Evolutionary conservation across 2,329 filamentous ascomycete genomes (phyloP).

Genomic region (Cladorrhinum sp.): DNA sequence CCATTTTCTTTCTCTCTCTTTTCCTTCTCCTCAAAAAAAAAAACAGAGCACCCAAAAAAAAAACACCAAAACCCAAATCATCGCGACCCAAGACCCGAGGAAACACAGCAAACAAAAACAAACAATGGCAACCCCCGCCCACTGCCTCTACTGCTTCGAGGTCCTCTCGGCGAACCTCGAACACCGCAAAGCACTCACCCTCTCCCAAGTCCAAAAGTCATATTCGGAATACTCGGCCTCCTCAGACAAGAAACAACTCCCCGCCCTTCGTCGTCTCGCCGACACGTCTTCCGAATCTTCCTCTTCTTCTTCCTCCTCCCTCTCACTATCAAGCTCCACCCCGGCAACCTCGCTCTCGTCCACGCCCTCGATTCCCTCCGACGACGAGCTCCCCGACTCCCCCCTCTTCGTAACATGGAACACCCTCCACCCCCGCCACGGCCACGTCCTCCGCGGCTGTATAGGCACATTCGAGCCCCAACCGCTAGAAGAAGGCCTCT

Average conservation of each 20-base stretch:
- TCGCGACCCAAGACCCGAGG: no score
- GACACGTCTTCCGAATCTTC: constrained; percentile 35
- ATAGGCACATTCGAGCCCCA: constrained; percentile 90
- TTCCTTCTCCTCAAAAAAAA: constrained; percentile 1
- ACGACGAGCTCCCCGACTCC: constrained; percentile 43
- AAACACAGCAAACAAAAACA: no score
- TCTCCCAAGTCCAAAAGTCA: constrained; percentile 67
- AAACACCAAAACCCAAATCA: no score
- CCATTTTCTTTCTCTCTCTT: background rate
- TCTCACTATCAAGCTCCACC: constrained; percentile 33
- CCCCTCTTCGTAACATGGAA: constrained; percentile 98
- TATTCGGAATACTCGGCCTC: constrained; percentile 45
- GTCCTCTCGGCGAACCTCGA: constrained; percentile 73
- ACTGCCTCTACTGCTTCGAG: constrained; percentile 95
- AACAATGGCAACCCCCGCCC: constrained; percentile 75
- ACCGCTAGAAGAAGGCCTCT: constrained; percentile 68
- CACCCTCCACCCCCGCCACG: constrained; percentile 56
- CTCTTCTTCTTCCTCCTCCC: constrained; percentile 32
- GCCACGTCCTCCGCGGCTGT: constrained; percentile 78
- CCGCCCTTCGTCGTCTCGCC: constrained; percentile 43
- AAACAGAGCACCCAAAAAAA: background rate
- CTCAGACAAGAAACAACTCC: constrained; percentile 35
- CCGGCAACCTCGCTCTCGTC: constrained; percentile 43
- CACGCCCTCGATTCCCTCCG: constrained; percentile 23
- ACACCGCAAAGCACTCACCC: constrained; percentile 61